Evolutionary conservation across 2,329 filamentous ascomycete species (phyloP).

Genomic region (Dothideomycetes sp.): DNA sequence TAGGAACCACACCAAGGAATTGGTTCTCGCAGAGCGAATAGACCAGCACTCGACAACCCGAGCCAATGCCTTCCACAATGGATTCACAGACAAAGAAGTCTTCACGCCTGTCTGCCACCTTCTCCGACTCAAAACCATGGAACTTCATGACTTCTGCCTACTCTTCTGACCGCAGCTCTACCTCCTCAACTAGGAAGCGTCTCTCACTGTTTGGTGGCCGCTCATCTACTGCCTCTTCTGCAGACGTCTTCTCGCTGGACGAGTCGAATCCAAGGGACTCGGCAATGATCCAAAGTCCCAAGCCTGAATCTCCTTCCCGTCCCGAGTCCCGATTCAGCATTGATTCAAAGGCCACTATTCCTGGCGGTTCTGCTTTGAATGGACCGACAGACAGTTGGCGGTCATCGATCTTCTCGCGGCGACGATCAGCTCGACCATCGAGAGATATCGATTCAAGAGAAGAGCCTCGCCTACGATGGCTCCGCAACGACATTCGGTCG

Average conservation of each 20-base stretch:
- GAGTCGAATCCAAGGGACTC: constrained; percentile 7
- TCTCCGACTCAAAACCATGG: constrained; percentile 10
- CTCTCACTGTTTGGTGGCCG: constrained; percentile 10
- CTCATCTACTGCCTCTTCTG: constrained; percentile 6
- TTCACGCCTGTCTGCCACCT: constrained; percentile 10
- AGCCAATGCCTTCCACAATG: not conserved
- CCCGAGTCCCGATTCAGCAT: constrained; percentile 11
- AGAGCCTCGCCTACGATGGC: constrained; percentile 15
- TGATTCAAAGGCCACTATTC: constrained; percentile 4
- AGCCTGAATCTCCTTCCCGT: constrained; percentile 1
- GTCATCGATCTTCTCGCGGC: constrained; percentile 11
- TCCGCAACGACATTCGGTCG: constrained; percentile 9
- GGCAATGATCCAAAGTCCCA: not conserved
- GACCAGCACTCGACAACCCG: not conserved
- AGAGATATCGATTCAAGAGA: constrained; percentile 3
- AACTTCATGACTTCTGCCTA: constrained; percentile 6
- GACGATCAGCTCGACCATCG: constrained; percentile 7
- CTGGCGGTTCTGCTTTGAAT: too few species aligned
- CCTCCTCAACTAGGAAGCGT: constrained; percentile 7
- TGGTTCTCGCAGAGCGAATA: constrained; percentile 12
- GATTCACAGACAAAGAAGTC: not conserved
- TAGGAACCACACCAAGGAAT: too few species aligned
- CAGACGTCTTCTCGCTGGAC: constrained; percentile 4
- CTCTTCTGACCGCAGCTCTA: constrained; percentile 1
- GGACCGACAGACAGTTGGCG: constrained; percentile 9